Evolutionary conservation across 371 early-diverging fungal species (phyloP), one percentile per base, ranked within the genome.

Genomic region (Mucor sp.): DNA sequence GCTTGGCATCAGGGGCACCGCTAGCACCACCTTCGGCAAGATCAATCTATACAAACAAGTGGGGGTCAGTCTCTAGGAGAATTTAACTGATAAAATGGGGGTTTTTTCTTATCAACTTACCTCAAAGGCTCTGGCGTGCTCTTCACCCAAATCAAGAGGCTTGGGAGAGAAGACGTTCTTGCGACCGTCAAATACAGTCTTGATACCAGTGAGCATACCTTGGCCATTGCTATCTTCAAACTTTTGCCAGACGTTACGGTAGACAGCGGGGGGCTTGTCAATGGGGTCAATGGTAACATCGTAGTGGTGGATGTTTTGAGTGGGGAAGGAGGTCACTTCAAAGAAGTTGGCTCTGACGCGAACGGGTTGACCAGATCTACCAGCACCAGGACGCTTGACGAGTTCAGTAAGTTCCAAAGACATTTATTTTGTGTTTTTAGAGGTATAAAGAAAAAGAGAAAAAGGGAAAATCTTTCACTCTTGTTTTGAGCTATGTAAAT

Each of bases 171-270:
- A 84, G 4, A 80, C 78, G 30, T 81, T 82, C 64, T 80, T 78
- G 12, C 79, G 76, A 41, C 88, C 86, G 67, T 87, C 88, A 67
- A 75, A 87, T 37, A 87, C 74, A 15, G 84, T 75, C 33, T 67
- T 75, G 56, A 76, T 65, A 3, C 76, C 76, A 12, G 63, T 74
- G 0, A 86, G 70, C 6, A 71, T 59, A 19, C 75, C 72, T 57
- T 71, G 60, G 9, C 79, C 69, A 58, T 72, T 70, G 60, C 50
- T 33, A 53, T 66, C 70, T 50, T 83, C 77, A 66, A 87, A 82
- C 1, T 74, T 32, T 57, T 76, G 60, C 79, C 77, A 87, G 39
- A 87, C 71, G 27, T 75, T 77, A 19, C 87, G 75, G 68, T 82
- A 80, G 8, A 86, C 59, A 7, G 68, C 59, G 4, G 87, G 82